Percentiles rank a stretch among this genome's conserved stretches.
Evolutionary conservation across 139 green algal species (phyloP).

Genomic region (Diplosphaera chodatii): DNA sequence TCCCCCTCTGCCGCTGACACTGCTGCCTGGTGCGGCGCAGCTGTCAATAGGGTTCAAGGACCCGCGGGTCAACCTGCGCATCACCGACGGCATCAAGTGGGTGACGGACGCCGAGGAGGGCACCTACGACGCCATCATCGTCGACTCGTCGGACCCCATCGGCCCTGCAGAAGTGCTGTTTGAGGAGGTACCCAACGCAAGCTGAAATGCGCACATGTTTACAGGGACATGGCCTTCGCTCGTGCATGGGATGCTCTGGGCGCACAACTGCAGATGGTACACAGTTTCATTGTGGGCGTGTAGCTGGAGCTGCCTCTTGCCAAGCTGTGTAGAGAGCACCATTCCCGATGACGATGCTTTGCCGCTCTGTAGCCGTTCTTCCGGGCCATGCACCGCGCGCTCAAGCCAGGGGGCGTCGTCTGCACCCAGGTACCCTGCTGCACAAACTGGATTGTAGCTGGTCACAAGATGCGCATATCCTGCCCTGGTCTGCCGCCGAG

Average conservation of each 20-base stretch:
- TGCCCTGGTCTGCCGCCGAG: too few relatives aligned
- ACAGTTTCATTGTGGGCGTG: too few relatives aligned
- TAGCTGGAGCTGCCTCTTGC: too few relatives aligned
- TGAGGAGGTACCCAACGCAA: constrained; percentile 75
- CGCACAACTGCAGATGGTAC: too few relatives aligned
- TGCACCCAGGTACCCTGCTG: constrained; percentile 70
- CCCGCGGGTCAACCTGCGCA: constrained; percentile 67
- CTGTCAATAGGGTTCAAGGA: constrained; percentile 90
- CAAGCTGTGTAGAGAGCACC: too few relatives aligned
- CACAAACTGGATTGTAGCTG: background rate
- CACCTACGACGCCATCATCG: constrained; percentile 95
- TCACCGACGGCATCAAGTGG: constrained; percentile 95
- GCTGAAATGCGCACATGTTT: too few relatives aligned
- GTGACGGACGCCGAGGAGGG: constrained; percentile 61
- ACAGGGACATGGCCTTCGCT: too few relatives aligned
- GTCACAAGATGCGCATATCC: too few relatives aligned
- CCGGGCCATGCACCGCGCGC: constrained; percentile 81
- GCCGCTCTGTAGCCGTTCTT: constrained; percentile 90
- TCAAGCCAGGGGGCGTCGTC: constrained; percentile 87
- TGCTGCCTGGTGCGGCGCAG: constrained; percentile 10
- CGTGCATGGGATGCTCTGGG: too few relatives aligned
- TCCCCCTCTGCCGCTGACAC: background rate
- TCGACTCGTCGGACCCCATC: constrained; percentile 96
- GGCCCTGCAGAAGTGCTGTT: constrained; percentile 92
- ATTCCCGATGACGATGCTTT: background rate